A percentile compares a stretch with the other conserved stretches of the same genome.
Evolutionary conservation across 75 land plant genomes (phyloP).

Genomic region (Ceratopteris richardii): DNA sequence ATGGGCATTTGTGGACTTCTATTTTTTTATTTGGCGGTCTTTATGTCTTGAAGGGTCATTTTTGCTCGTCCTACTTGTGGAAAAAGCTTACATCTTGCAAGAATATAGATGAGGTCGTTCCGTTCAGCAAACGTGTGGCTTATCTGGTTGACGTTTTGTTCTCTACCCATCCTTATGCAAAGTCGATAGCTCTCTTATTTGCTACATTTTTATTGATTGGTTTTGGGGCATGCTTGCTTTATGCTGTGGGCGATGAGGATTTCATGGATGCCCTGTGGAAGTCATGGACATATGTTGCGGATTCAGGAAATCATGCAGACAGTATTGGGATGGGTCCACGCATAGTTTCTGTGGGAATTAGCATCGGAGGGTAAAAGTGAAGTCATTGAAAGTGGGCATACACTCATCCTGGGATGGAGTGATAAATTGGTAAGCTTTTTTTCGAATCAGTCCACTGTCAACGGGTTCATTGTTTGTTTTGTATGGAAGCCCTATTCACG

Average conservation of each 20-base stretch:
- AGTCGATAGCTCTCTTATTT: slow-evolving; percentile 58
- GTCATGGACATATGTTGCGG: slow-evolving; percentile 81
- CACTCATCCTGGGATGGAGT: slow-evolving; percentile 79
- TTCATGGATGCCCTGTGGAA: slow-evolving; percentile 68
- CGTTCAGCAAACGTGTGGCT: slow-evolving; percentile 66
- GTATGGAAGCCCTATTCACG: too few species aligned
- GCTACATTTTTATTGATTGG: slow-evolving; percentile 59
- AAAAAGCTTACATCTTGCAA: too few species aligned
- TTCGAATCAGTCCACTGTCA: too few species aligned
- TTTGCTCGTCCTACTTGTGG: too few species aligned
- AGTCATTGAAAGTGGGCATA: slow-evolving; percentile 71
- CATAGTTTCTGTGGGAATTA: slow-evolving; percentile 67
- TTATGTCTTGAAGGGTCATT: too few species aligned
- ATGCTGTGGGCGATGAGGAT: slow-evolving; percentile 46
- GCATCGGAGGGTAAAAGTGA: slow-evolving; percentile 80
- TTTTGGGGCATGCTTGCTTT: slow-evolving; percentile 59
- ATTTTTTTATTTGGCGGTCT: too few species aligned
- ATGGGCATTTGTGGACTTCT: too few species aligned
- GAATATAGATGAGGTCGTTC: slow-evolving; percentile 48
- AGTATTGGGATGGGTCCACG: slow-evolving; percentile 51
- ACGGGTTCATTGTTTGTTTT: too few species aligned
- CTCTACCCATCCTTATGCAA: slow-evolving; percentile 61
- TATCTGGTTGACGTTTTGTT: slow-evolving; percentile 71
- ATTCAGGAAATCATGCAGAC: slow-evolving; percentile 79
- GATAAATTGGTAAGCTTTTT: slow-evolving; percentile 61